Percentiles rank a stretch among this genome's conserved stretches.
These are phyloP conservation scores for Plasmopara viticola DNA, from an alignment of 352 stramenopile species.

Conservation along the genomic window DNA sequence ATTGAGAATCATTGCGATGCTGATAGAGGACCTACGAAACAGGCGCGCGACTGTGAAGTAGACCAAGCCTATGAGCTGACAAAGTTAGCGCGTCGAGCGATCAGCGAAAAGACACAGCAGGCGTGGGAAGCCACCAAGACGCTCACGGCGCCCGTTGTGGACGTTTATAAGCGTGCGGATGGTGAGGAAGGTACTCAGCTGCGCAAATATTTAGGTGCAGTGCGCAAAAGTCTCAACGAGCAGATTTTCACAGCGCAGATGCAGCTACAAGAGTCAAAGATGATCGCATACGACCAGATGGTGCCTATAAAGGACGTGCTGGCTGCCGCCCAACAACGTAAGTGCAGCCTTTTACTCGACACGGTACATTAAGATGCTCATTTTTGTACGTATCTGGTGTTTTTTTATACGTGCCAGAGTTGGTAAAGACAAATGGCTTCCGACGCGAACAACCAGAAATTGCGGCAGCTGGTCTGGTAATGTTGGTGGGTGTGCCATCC, in stretches of 20 bases:
- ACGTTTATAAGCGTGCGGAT: conserved; percentile 61
- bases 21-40: conserved; percentile 28
- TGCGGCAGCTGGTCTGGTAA: conserved; percentile 43
- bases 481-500: conserved; percentile 55
- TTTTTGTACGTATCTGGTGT: background rate
- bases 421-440: conserved; percentile 72
- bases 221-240: conserved; percentile 46
- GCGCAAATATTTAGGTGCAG: conserved; percentile 46
- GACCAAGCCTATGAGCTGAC: conserved; percentile 60
- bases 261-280: conserved; percentile 42
- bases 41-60: conserved; percentile 41
- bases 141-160: conserved; percentile 39
- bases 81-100: conserved; percentile 41
- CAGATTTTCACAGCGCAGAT: conserved; percentile 56
- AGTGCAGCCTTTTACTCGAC: background rate
- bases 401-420: conserved; percentile 31
- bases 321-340: conserved; percentile 40
- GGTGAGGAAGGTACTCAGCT: conserved; percentile 56
- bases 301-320: conserved; percentile 49
- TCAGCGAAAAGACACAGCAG: conserved; percentile 33
- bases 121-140: conserved; percentile 33
- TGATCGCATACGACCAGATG: conserved; percentile 54
- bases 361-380: conserved; percentile 4
- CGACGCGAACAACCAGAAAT: conserved; percentile 63
- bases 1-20: conserved; percentile 44